Percentiles rank a stretch among this genome's conserved stretches.
Conservation (phyloP, 1,284 basidiomycete species). For the Schizopora paradoxa region DNA sequence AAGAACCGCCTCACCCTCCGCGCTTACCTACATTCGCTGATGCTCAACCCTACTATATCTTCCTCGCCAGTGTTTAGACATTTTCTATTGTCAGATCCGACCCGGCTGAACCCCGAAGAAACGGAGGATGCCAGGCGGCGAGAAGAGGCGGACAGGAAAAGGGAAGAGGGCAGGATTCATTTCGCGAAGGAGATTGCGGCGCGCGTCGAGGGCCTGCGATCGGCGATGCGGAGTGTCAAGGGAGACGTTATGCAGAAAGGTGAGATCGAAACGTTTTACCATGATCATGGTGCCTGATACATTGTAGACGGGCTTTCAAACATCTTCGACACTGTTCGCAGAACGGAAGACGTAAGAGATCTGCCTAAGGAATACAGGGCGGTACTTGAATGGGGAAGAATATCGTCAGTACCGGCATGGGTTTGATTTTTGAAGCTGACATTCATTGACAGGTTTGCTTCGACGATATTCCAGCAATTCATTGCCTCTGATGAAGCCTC, state of each 20-base stretch:
- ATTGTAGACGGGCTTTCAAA: conserved; percentile 75
- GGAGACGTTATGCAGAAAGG: conserved; percentile 86
- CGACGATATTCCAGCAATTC: conserved; percentile 93
- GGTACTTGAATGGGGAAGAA: conserved; percentile 94
- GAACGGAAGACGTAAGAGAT: conserved; percentile 71
- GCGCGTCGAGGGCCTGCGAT: conserved; percentile 83
- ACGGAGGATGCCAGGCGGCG: conserved; percentile 72
- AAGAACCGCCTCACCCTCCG: conserved; percentile 95
- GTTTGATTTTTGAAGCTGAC: conserved; percentile 11
- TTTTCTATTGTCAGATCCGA: conserved; percentile 82
- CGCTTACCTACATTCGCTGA: conserved; percentile 81
- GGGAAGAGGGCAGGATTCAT: conserved; percentile 82
- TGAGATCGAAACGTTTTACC: conserved; percentile 25
- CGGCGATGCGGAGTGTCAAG: conserved; percentile 83
- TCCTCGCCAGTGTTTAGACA: conserved; percentile 83
- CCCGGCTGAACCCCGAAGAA: conserved; percentile 68
- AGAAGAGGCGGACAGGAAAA: conserved; percentile 85
- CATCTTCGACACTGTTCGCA: conserved; percentile 85
- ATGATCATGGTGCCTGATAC: not conserved
- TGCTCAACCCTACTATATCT: conserved; percentile 70
- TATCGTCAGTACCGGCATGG: conserved; percentile 63
- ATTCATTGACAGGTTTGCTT: conserved; percentile 61
- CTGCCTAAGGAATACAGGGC: conserved; percentile 85
- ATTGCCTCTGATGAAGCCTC: conserved; percentile 92
- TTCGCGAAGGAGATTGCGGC: conserved; percentile 87